Percentiles rank a stretch among this genome's conserved stretches.
phyloP scores from a whole-genome alignment of 192 early-diverging fungal species.

The Entomortierella beljakovae region DNA sequence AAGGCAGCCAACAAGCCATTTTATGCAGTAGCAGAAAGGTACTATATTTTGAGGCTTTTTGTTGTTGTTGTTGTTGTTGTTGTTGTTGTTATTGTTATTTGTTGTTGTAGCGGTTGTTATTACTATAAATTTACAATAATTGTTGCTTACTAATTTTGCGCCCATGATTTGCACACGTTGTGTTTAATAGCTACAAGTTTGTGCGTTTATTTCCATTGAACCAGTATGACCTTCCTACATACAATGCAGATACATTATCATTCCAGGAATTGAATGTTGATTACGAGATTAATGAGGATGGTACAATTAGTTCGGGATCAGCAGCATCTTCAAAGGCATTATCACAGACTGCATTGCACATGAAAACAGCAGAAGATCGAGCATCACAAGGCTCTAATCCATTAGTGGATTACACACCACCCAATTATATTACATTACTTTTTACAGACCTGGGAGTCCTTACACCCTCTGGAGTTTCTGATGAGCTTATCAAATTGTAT shows the following conservation, averaged over 20 bases:
- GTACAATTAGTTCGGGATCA: background rate
- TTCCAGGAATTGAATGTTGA: slow-evolving; percentile 67
- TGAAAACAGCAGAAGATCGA: slow-evolving; percentile 48
- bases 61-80: background rate
- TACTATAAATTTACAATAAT: no score
- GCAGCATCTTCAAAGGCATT: slow-evolving; percentile 9
- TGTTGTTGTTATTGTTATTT: background rate
- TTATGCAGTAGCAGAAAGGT: slow-evolving; percentile 95
- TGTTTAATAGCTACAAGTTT: slow-evolving; percentile 89
- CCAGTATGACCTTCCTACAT: slow-evolving; percentile 92
- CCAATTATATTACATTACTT: slow-evolving; percentile 88
- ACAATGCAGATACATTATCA: slow-evolving; percentile 73
- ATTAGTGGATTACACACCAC: slow-evolving; percentile 93
- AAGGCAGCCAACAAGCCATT: slow-evolving; percentile 95
- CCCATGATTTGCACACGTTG: background rate
- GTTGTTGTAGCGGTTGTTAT: no score
- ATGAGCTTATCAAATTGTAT: slow-evolving; percentile 88
- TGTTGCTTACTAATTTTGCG: background rate
- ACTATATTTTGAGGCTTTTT: background rate
- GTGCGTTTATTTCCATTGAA: slow-evolving; percentile 94
- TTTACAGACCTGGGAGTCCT: slow-evolving; percentile 92
- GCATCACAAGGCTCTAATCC: slow-evolving; percentile 71
- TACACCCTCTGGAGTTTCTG: slow-evolving; percentile 89
- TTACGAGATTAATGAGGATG: slow-evolving; percentile 32
- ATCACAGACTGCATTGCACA: slow-evolving; percentile 45